Percentiles rank a stretch among this genome's conserved stretches.
phyloP scores from a whole-genome alignment of 768 basidiomycete genomes.

The Galerina marginata region DNA sequence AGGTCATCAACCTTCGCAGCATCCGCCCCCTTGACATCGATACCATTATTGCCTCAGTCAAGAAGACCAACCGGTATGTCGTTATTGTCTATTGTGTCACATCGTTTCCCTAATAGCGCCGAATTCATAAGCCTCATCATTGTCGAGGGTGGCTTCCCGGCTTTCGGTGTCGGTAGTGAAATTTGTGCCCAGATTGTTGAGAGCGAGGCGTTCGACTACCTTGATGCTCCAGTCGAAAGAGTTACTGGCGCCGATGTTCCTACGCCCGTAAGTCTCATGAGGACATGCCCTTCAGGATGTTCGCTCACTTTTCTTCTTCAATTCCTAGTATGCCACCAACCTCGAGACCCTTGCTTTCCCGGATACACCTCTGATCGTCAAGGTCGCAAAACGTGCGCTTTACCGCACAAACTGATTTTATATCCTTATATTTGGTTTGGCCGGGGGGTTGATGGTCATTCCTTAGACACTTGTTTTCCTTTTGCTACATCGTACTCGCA shows the following conservation, averaged over 20 bases:
- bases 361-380: conserved; percentile 86
- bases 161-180: conserved; percentile 97
- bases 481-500: conserved; percentile 32
- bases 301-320: conserved; percentile 33
- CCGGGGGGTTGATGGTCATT: conserved; percentile 19
- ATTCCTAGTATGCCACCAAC: conserved; percentile 75
- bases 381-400: conserved; percentile 92
- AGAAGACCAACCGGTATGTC: conserved; percentile 94
- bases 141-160: conserved; percentile 98
- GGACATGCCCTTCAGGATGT: not conserved
- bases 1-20: conserved; percentile 95
- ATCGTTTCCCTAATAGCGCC: not conserved
- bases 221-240: conserved; percentile 97
- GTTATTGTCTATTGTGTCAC: not conserved
- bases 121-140: conserved; percentile 71
- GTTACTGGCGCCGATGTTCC: conserved; percentile 98
- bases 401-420: conserved; percentile 80
- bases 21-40: conserved; percentile 98
- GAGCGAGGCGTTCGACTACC: conserved; percentile 97
- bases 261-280: conserved; percentile 63
- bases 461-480: conserved; percentile 28
- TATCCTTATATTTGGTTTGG: conserved; percentile 9
- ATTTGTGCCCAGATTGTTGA: conserved; percentile 98
- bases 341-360: conserved; percentile 95
- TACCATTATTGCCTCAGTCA: conserved; percentile 95